Evolutionary conservation across 768 basidiomycete species (phyloP).

Genomic region (Cyclocybe aegerita): DNA sequence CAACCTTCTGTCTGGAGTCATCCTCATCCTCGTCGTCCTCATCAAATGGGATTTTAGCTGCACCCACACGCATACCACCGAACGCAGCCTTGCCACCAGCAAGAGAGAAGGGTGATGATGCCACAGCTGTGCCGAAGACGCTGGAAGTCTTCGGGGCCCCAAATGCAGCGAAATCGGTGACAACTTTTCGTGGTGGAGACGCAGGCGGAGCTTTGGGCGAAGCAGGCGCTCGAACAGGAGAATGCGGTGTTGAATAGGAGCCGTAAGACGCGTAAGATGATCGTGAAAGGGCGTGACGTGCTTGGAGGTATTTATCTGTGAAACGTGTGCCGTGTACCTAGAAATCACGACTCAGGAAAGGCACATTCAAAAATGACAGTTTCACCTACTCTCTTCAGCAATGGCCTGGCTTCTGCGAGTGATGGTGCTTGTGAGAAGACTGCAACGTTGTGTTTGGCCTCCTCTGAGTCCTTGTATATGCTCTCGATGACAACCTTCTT

Average conservation of each 20-base stretch:
- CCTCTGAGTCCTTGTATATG: constrained; percentile 90
- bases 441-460: constrained; percentile 86
- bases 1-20: constrained; percentile 67
- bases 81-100: constrained; percentile 84
- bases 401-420: constrained; percentile 70
- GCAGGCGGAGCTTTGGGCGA: constrained; percentile 39
- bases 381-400: constrained; percentile 70
- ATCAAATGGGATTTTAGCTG: constrained; percentile 35
- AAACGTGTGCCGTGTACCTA: constrained; percentile 95
- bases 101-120: constrained; percentile 75
- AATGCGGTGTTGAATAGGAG: constrained; percentile 42
- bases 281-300: constrained; percentile 59
- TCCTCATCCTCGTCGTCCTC: constrained; percentile 78
- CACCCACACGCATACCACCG: constrained; percentile 63
- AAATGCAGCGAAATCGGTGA: constrained; percentile 87
- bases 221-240: constrained; percentile 39
- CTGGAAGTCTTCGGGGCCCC: constrained; percentile 72
- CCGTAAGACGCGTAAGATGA: constrained; percentile 53
- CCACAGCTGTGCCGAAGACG: constrained; percentile 83
- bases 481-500: constrained; percentile 96
- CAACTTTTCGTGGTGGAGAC: constrained; percentile 86
- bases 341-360: constrained; percentile 4
- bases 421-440: constrained; percentile 76
- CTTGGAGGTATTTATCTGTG: constrained; percentile 92
- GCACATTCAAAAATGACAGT: constrained; percentile 4